Base-by-base conservation (phyloP, 2,329 filamentous ascomycete genomes). In the Ilyonectria robusta region DNA sequence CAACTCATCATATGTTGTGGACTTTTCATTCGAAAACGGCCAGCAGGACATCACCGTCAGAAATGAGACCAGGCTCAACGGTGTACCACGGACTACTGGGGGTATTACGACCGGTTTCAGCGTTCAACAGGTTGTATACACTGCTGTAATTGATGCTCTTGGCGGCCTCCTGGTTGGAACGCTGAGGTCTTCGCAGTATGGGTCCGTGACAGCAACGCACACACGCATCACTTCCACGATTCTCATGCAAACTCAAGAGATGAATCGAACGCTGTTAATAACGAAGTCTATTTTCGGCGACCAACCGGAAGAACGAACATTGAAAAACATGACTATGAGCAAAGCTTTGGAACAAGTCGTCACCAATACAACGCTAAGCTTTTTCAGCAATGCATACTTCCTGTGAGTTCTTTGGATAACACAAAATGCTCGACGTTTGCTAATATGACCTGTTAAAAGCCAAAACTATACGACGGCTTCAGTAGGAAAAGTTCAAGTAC, bases 191-290 rank as follows among this genome's bases (percentile, higher is more conserved):
- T 59, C 66, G 0, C 63, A 68, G 15, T 66, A 66, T 0, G 63
- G 63, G 1, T 47, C 15, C 7, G 53, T 63, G 15, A 19, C 2
- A 5, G 6, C 63, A 1, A 29, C 6, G 0, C 19, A 26, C 13
- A 66, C 63, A 1, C 66, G 56, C n/a, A 46, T 68, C 10, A 55
- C 53, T 6, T 62, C 50, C 13, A 48, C 66, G 3, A 23, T 66
- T 46, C 54, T 68, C 6, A 67, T 68, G 59, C 53, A 68, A 13
- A 17, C 66, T n/a, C 15, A 40, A n/a, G 63, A 68, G 11, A 56
- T 68, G 66, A 33, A n/a, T n/a, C n/a, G n/a, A n/a, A n/a, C n/a
- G n/a, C n/a, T n/a, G n/a, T n/a, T n/a, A n/a, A n/a, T n/a, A n/a
- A n/a, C n/a, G n/a, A n/a, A n/a, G n/a, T n/a, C n/a, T n/a, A n/a